Percentiles rank a stretch among this genome's conserved stretches.
Evolutionary conservation across 75 land plant species (phyloP).

Genomic region (Sequoiadendron giganteum): DNA sequence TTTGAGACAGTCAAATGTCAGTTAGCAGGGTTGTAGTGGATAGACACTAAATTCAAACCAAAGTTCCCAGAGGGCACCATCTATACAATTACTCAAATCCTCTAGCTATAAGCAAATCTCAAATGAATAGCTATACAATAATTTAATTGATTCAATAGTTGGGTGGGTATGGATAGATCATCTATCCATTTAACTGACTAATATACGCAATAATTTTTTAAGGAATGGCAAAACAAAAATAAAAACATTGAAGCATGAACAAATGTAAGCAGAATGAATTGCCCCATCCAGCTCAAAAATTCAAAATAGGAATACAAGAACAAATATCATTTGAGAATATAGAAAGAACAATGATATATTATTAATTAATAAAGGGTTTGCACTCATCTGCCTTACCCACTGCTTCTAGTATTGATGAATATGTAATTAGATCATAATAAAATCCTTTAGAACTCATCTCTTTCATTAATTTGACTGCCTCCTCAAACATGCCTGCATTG

Average conservation of each 20-base stretch:
- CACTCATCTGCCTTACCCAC: slow-evolving; percentile 57
- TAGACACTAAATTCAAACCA: background rate
- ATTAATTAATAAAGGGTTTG: slow-evolving; percentile 2
- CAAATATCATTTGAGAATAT: background rate
- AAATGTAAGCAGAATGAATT: background rate
- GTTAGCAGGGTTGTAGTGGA: background rate
- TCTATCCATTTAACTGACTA: background rate
- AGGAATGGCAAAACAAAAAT: background rate
- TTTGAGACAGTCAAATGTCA: background rate
- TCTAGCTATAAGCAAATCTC: background rate
- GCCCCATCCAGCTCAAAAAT: background rate
- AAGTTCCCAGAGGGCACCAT: background rate
- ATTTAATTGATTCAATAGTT: no score
- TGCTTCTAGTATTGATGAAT: slow-evolving; percentile 73
- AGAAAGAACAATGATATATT: background rate
- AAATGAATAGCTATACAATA: background rate
- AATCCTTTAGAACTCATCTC: slow-evolving; percentile 64
- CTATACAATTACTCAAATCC: background rate
- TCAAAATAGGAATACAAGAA: background rate
- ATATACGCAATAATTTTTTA: background rate
- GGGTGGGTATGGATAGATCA: no score
- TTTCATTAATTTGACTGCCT: slow-evolving; percentile 68
- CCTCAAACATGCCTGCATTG: slow-evolving; percentile 74
- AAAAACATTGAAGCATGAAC: background rate
- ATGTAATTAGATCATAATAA: slow-evolving; percentile 65